Evolutionary conservation across 441 rosid genomes (phyloP).

Genomic region (Adansonia rubrostipa): DNA sequence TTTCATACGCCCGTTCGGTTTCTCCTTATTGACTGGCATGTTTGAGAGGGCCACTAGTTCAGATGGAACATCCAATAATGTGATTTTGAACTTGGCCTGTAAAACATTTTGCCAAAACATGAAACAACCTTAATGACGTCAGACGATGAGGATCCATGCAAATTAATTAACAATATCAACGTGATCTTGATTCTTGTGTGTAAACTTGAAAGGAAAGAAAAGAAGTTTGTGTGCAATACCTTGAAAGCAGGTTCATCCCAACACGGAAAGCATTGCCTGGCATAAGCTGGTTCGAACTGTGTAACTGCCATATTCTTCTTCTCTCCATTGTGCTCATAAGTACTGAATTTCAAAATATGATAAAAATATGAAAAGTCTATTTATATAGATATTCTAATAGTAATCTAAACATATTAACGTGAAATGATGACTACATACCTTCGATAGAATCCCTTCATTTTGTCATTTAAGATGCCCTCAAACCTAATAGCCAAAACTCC

Average conservation of each 20-base stretch:
- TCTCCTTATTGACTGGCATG: slow-evolving; percentile 77
- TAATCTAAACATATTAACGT: slow-evolving; percentile 1
- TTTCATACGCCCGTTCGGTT: slow-evolving; percentile 66
- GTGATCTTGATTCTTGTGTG: not conserved
- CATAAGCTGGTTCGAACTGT: slow-evolving; percentile 95
- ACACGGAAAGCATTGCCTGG: slow-evolving; percentile 93
- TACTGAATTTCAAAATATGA: slow-evolving; percentile 39
- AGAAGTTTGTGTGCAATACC: slow-evolving; percentile 41
- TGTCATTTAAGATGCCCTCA: slow-evolving; percentile 73
- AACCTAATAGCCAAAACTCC: slow-evolving; percentile 64
- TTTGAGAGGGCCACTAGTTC: slow-evolving; percentile 89
- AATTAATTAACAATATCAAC: not conserved
- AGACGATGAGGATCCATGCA: not conserved
- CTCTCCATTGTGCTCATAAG: slow-evolving; percentile 74
- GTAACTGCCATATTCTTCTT: slow-evolving; percentile 97
- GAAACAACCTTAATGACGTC: not conserved
- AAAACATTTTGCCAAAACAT: slow-evolving; percentile 12
- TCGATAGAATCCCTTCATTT: slow-evolving; percentile 88
- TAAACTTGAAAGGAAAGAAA: not conserved
- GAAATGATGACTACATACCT: slow-evolving; percentile 44
- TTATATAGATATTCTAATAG: not conserved
- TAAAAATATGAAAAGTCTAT: not conserved
- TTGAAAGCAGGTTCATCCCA: slow-evolving; percentile 99
- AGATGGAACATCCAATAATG: slow-evolving; percentile 68
- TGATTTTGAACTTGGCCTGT: slow-evolving; percentile 92